Base-by-base conservation (phyloP, 805 yeast species). In the Barnettozyma botsteinii region DNA sequence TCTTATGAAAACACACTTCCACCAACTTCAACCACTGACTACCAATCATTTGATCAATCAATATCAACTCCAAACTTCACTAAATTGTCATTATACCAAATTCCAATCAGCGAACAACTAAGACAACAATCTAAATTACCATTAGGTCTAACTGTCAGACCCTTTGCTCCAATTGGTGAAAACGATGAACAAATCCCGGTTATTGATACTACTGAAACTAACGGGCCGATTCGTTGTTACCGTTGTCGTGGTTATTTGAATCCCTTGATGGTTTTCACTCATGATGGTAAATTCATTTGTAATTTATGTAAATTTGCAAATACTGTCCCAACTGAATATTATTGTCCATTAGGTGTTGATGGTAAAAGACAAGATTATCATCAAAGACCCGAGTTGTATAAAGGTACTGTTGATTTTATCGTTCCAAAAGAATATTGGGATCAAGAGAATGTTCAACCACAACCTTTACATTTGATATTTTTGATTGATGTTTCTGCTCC, bases 221-320 rank as follows among this genome's bases (percentile, higher is more conserved):
- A 70, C 13, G 86, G 87, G 1, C 95, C 96, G 0, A 81, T 94
- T 25, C 75, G 99, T 50, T 93, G 99, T 63, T 75, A 77, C 49
- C 80, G 98, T 46, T 93, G 99, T 64, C 76, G 96, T 41, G 77
- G 96, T 1, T 93, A 88, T 60, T 70, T 88, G 46, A 93, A 91
- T 57, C 94, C 97, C 4, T 75, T 79, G 15, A 82, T 85, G 79
- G 79, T 77, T 49, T 65, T 71, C 38, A 70, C 76, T 6, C 72
- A 71, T 40, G 79, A 80, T 21, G 74, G 79, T 31, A 67, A 64
- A 42, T 84, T 86, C 61, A 69, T 76, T 11, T 93, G 98, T 68
- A 91, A 91, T 61, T 74, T 93, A 54, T 93, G 98, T 64, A 79
- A 78, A 46, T 84, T 83, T 50, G 74, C 86, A 39, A 83, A 81